Evolutionary conservation across 345 rosid genomes (phyloP).

Genomic region (Rhodamnia rubescens): DNA sequence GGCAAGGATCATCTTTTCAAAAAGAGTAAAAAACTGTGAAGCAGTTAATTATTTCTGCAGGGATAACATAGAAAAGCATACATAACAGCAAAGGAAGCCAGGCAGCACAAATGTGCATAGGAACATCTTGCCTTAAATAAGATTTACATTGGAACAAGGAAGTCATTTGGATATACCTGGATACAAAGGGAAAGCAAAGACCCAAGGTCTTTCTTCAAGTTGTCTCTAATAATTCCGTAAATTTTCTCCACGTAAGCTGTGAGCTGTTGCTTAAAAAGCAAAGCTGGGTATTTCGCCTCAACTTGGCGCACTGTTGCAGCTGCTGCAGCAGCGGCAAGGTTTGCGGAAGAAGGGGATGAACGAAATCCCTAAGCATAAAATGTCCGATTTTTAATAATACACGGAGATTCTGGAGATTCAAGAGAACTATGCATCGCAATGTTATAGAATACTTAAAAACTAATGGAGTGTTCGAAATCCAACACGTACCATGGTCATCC

Average conservation of each 20-base stretch:
- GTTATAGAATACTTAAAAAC: background rate
- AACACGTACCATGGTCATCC: slow-evolving; percentile 79
- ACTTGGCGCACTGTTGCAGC: slow-evolving; percentile 73
- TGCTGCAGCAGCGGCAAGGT: slow-evolving; percentile 67
- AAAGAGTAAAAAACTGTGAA: background rate
- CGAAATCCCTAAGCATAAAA: slow-evolving; percentile 66
- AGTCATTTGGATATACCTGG: slow-evolving; percentile 41
- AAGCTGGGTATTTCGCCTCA: slow-evolving; percentile 96
- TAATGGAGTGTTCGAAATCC: background rate
- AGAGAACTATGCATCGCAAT: background rate
- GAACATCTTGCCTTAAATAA: background rate
- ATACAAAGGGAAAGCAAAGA: slow-evolving; percentile 79
- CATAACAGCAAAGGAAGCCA: background rate
- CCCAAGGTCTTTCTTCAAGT: slow-evolving; percentile 82
- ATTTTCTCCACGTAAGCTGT: slow-evolving; percentile 98
- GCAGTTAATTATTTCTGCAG: background rate
- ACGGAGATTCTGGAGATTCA: background rate
- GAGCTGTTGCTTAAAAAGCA: slow-evolving; percentile 96
- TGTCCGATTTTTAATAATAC: background rate
- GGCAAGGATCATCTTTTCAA: background rate
- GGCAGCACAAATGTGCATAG: background rate
- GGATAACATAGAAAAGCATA: background rate
- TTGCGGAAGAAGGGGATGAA: slow-evolving; percentile 76
- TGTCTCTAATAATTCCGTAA: slow-evolving; percentile 93
- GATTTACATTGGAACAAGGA: background rate